A percentile compares a stretch with the other conserved stretches of the same genome.
phyloP scores from a whole-genome alignment of 371 early-diverging fungal genomes.

The Mortierella sp. region DNA sequence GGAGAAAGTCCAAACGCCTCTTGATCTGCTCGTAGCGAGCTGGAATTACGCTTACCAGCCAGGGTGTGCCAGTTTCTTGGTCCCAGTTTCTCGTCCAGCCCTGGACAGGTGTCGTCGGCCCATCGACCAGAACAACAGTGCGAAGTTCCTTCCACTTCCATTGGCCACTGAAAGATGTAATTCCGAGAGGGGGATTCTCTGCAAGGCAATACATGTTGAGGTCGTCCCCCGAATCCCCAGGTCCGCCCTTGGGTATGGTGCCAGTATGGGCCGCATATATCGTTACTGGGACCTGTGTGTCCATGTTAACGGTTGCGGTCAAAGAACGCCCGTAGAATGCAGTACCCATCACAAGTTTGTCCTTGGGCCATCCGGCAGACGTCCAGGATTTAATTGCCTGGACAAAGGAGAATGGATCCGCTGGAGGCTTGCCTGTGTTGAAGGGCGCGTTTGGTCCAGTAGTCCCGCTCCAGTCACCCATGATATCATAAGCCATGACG shows the following conservation, averaged over 20 bases:
- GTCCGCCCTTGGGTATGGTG: slow-evolving; percentile 63
- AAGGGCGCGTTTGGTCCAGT: slow-evolving; percentile 80
- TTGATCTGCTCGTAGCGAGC: too few species aligned
- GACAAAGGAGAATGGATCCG: slow-evolving; percentile 63
- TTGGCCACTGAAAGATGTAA: slow-evolving; percentile 37
- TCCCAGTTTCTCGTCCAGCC: slow-evolving; percentile 74
- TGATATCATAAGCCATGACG: slow-evolving; percentile 61
- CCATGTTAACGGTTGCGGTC: slow-evolving; percentile 63
- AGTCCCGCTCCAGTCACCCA: slow-evolving; percentile 69
- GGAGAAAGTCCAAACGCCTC: too few species aligned
- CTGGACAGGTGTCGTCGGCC: slow-evolving; percentile 55
- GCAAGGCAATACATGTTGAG: slow-evolving; percentile 52
- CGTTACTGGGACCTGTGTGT: slow-evolving; percentile 37
- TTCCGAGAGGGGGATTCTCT: too few species aligned
- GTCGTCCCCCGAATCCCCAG: slow-evolving; percentile 57
- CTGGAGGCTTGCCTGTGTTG: slow-evolving; percentile 55
- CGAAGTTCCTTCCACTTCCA: slow-evolving; percentile 78
- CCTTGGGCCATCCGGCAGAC: slow-evolving; percentile 68
- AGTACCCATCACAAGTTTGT: slow-evolving; percentile 75
- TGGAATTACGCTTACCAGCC: too few species aligned
- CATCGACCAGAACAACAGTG: slow-evolving; percentile 59
- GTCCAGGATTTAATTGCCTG: slow-evolving; percentile 70
- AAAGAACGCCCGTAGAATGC: slow-evolving; percentile 78
- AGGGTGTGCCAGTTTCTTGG: slow-evolving; percentile 72
- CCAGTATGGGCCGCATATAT: slow-evolving; percentile 56